Percentiles rank a stretch among this genome's conserved stretches.
Evolutionary conservation across 2,329 filamentous ascomycete species (phyloP).

Genomic region (Botrytis aclada): DNA sequence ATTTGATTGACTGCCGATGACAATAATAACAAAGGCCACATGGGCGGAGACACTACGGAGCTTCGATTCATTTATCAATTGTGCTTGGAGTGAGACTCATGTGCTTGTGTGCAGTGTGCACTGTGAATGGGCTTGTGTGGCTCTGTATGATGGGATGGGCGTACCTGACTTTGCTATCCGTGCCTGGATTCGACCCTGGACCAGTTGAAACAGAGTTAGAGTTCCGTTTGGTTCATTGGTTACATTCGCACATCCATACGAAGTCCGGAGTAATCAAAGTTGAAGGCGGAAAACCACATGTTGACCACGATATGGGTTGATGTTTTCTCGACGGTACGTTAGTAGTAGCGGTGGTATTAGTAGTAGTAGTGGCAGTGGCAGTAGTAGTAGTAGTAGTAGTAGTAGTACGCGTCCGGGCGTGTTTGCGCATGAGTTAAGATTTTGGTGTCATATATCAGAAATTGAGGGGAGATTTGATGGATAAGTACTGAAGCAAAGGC

Average conservation of each 20-base stretch:
- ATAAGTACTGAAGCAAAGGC: background rate
- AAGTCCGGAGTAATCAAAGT: background rate
- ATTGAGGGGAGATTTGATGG: conserved; percentile 8
- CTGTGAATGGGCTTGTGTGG: background rate
- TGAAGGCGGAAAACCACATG: conserved; percentile 14
- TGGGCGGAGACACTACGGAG: conserved; percentile 3
- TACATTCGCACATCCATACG: background rate
- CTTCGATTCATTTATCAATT: background rate
- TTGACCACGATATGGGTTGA: conserved; percentile 1
- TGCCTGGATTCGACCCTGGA: background rate
- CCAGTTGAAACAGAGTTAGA: background rate
- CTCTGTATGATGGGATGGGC: background rate
- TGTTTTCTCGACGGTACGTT: background rate
- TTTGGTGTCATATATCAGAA: conserved; percentile 3
- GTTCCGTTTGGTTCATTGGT: too few species aligned
- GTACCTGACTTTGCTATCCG: background rate
- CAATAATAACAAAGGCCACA: conserved; percentile 4
- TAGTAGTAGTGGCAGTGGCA: background rate
- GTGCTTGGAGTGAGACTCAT: background rate
- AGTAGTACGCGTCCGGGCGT: background rate
- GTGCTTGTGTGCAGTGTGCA: background rate
- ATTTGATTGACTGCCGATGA: conserved; percentile 12
- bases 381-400: too few species aligned
- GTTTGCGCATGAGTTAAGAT: conserved; percentile 7
- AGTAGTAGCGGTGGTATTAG: too few species aligned